A percentile compares a stretch with the other conserved stretches of the same genome.
Evolutionary conservation across 192 early-diverging fungal species (phyloP).

Genomic region (Geranomyces michiganensis): DNA sequence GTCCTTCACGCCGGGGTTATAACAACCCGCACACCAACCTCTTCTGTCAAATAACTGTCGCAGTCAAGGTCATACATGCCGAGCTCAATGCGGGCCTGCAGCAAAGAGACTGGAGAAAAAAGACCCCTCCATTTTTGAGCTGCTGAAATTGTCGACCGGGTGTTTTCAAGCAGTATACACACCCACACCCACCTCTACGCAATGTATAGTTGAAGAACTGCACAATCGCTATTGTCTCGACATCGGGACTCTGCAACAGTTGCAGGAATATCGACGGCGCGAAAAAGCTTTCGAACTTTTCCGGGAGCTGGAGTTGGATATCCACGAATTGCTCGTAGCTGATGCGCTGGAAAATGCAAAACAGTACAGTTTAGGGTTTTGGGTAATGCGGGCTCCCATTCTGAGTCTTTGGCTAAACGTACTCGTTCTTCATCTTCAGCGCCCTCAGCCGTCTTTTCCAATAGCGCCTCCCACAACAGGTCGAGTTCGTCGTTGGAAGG

Average conservation of each 20-base stretch:
- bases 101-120: conserved; percentile 41
- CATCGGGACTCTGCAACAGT: conserved; percentile 37
- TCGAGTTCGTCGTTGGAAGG: conserved; percentile 48
- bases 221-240: conserved; percentile 34
- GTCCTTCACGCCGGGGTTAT: no score
- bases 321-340: conserved; percentile 30
- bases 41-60: conserved; percentile 52
- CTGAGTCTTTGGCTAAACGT: background rate
- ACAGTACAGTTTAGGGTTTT: background rate
- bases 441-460: conserved; percentile 22
- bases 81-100: conserved; percentile 52
- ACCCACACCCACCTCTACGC: conserved; percentile 42
- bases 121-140: no score
- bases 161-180: background rate
- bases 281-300: conserved; percentile 44
- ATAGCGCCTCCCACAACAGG: conserved; percentile 42
- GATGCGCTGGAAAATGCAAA: conserved; percentile 27
- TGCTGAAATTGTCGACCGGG: background rate
- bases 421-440: conserved; percentile 30
- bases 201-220: conserved; percentile 52
- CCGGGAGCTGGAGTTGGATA: conserved; percentile 24
- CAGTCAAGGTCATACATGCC: conserved; percentile 47
- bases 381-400: background rate
- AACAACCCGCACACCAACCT: conserved; percentile 20
- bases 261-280: conserved; percentile 43